Evolutionary conservation across 306 rosid species (phyloP).

Genomic region (Begonia loranthoides): DNA sequence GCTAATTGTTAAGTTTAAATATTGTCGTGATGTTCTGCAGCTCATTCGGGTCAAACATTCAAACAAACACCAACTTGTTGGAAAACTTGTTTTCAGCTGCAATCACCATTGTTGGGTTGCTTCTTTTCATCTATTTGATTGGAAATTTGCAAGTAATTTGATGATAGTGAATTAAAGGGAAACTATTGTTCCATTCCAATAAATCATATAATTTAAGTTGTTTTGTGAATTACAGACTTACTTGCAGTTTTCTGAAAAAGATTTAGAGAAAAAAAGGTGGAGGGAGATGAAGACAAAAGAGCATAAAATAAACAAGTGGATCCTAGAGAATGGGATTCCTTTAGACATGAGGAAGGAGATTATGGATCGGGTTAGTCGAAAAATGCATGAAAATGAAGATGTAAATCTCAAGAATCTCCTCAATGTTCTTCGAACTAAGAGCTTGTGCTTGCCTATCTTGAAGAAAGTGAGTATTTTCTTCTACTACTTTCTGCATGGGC

Average conservation of each 20-base stretch:
- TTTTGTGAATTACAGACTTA: not conserved
- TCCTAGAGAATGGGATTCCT: not conserved
- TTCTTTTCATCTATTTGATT: conserved; percentile 7
- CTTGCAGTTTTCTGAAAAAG: not conserved
- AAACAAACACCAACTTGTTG: not conserved
- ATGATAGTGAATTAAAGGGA: not conserved
- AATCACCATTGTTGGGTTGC: conserved; percentile 1
- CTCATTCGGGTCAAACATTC: no score
- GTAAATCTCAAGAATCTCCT: not conserved
- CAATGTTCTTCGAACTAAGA: not conserved
- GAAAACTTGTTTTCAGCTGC: conserved; percentile 1
- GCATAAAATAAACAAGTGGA: conserved; percentile 8
- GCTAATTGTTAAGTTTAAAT: not conserved
- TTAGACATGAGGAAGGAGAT: conserved; percentile 1
- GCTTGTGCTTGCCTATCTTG: no score
- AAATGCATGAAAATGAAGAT: conserved; percentile 2
- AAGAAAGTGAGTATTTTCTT: not conserved
- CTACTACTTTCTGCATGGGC: no score
- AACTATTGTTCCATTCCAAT: not conserved
- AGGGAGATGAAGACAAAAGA: conserved; percentile 6
- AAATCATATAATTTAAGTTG: not conserved
- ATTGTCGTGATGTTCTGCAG: not conserved
- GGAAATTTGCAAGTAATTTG: conserved; percentile 12
- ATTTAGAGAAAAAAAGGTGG: not conserved
- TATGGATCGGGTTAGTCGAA: not conserved